These are phyloP conservation scores for Ophiostoma tasmaniense DNA, from an alignment of 2,329 filamentous ascomycete genomes.

Conservation along the genomic window DNA sequence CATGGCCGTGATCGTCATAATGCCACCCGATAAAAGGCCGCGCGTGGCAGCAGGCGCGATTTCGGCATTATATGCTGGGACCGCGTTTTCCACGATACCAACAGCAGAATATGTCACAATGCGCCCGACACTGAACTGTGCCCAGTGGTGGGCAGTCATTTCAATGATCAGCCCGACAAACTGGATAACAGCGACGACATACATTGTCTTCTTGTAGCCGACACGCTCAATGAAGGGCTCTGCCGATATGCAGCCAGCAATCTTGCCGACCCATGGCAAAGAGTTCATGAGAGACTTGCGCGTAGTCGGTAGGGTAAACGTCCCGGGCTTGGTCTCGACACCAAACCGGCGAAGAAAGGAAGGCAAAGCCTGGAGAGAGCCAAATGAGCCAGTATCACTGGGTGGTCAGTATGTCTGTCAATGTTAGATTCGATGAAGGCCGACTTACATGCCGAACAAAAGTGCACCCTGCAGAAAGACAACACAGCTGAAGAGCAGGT, in stretches of 20 bases:
- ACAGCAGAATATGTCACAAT: not conserved
- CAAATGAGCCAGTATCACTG: not conserved
- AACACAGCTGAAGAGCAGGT: not conserved
- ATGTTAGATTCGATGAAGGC: not conserved
- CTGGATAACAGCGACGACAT: not conserved
- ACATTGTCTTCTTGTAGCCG: conserved; percentile 19
- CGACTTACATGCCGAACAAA: not conserved
- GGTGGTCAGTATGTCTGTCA: not conserved
- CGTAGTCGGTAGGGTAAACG: not conserved
- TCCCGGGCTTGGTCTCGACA: not conserved
- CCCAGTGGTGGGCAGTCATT: not conserved
- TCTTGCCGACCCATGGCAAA: conserved; percentile 21
- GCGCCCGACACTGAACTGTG: not conserved
- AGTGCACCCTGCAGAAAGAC: not conserved
- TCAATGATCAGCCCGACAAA: not conserved
- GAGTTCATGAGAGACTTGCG: conserved; percentile 18
- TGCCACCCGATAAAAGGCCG: conserved; percentile 10
- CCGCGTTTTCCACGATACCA: not conserved
- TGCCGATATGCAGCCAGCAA: conserved; percentile 15
- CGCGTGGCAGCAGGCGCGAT: not conserved
- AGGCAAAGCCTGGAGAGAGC: not conserved
- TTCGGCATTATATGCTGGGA: not conserved
- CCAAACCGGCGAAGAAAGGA: not conserved
- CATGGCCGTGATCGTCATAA: conserved; percentile 17
- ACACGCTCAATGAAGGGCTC: conserved; percentile 18